phyloP scores from a whole-genome alignment of 1,139 yeast genomes.

The Scheffersomyces segobiensis region DNA sequence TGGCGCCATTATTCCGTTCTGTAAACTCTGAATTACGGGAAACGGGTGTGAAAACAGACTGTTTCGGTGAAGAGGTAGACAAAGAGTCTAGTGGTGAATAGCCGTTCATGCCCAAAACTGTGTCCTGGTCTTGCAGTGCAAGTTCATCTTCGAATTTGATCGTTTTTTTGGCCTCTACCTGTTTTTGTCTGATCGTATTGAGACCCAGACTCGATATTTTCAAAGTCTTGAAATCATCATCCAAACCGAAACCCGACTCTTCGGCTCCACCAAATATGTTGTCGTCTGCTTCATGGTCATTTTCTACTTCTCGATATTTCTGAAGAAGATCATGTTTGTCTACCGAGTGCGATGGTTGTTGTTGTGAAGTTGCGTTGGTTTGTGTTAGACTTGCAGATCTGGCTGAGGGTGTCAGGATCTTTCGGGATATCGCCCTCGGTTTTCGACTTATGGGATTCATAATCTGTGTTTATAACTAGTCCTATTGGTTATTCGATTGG shows the following conservation, averaged over 20 bases:
- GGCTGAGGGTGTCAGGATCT: conserved; percentile 13
- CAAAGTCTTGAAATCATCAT: conserved; percentile 26
- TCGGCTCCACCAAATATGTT: conserved; percentile 32
- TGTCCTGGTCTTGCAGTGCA: not conserved
- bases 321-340: conserved; percentile 12
- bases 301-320: conserved; percentile 16
- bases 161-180: conserved; percentile 1
- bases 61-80: conserved; percentile 28
- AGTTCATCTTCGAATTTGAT: conserved; percentile 7
- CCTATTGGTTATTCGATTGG: not conserved
- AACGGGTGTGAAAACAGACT: conserved; percentile 11
- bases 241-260: conserved; percentile 17
- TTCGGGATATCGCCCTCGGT: conserved; percentile 8
- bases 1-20: not conserved
- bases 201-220: conserved; percentile 17
- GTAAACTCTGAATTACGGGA: not conserved
- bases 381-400: conserved; percentile 5
- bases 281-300: conserved; percentile 22
- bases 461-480: not conserved
- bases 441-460: conserved; percentile 13
- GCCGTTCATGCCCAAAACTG: conserved; percentile 5
- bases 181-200: conserved; percentile 14
- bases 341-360: not conserved
- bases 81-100: conserved; percentile 18
- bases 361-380: not conserved